A percentile compares a stretch with the other conserved stretches of the same genome.
phyloP scores from a whole-genome alignment of 352 stramenopile species.

The Phytophthora hybrid region DNA sequence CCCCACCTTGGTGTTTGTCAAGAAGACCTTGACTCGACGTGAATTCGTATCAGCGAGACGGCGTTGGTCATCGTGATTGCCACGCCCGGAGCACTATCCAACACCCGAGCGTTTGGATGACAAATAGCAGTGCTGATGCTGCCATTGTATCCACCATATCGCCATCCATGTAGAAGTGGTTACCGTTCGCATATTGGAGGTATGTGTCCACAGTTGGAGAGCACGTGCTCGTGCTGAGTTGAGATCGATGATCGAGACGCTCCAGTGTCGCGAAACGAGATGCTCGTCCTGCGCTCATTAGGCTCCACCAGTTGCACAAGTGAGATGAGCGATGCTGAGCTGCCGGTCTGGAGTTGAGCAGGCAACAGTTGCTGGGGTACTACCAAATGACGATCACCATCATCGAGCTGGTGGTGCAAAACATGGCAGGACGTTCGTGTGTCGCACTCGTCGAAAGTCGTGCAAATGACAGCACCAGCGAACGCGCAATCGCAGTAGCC shows the following conservation, averaged over 20 bases:
- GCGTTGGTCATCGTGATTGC: constrained; percentile 31
- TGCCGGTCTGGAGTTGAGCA: constrained; percentile 24
- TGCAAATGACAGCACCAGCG: constrained; percentile 45
- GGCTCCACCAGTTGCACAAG: constrained; percentile 55
- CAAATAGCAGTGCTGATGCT: constrained; percentile 53
- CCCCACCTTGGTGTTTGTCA: constrained; percentile 70
- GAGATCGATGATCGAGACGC: constrained; percentile 25
- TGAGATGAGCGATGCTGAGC: constrained; percentile 18
- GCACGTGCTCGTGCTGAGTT: constrained; percentile 10
- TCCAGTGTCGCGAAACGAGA: constrained; percentile 29
- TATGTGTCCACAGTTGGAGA: constrained; percentile 43
- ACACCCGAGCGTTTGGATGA: constrained; percentile 63
- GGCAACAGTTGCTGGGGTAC: constrained; percentile 35
- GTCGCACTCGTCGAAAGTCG: constrained; percentile 46
- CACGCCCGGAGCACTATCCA: constrained; percentile 30
- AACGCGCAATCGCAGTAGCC: constrained; percentile 3
- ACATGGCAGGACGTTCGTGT: constrained; percentile 32
- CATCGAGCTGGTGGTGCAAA: constrained; percentile 42
- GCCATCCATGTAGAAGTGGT: constrained; percentile 42
- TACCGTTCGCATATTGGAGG: constrained; percentile 39
- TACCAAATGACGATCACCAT: constrained; percentile 41
- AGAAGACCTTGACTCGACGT: constrained; percentile 48
- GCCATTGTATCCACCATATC: constrained; percentile 50
- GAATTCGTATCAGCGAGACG: constrained; percentile 37
- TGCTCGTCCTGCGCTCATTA: constrained; percentile 20